Evolutionary conservation across 495 filamentous ascomycete genomes (phyloP).

Genomic region (Penicillium subrubescens): DNA sequence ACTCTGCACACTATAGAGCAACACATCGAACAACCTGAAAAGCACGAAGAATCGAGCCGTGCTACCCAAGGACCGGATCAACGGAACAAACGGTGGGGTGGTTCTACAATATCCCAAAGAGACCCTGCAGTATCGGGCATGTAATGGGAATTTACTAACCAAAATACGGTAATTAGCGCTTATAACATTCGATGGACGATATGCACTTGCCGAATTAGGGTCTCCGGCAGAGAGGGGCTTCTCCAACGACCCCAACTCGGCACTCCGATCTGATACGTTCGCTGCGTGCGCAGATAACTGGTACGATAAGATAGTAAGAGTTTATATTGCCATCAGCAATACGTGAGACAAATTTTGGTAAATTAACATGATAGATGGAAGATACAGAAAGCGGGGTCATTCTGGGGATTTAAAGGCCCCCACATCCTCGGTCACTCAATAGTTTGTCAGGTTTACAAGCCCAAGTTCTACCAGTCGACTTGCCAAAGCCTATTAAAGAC

Average conservation of each 20-base stretch:
- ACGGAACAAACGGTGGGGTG: not conserved
- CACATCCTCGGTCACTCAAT: not conserved
- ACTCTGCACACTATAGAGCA: not conserved
- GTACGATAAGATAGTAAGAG: not conserved
- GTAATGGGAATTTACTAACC: not conserved
- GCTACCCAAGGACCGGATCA: not conserved
- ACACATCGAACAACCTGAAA: not conserved
- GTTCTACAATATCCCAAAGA: not conserved
- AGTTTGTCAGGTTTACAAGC: not conserved
- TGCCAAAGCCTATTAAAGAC: not conserved
- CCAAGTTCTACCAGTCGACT: not conserved
- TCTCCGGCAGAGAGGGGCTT: not conserved
- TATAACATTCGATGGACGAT: not conserved
- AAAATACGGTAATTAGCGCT: not conserved
- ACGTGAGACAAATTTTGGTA: not conserved
- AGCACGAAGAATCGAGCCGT: not conserved
- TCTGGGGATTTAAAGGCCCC: not conserved
- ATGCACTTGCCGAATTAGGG: not conserved
- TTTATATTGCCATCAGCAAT: not conserved
- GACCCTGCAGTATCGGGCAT: not conserved
- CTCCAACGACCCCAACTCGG: constrained; percentile 14
- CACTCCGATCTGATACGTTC: constrained; percentile 1
- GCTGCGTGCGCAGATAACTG: not conserved
- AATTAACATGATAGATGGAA: not conserved
- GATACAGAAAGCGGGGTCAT: not conserved